Evolutionary conservation across 768 basidiomycete species (phyloP).

Genomic region (Boletus sp.): DNA sequence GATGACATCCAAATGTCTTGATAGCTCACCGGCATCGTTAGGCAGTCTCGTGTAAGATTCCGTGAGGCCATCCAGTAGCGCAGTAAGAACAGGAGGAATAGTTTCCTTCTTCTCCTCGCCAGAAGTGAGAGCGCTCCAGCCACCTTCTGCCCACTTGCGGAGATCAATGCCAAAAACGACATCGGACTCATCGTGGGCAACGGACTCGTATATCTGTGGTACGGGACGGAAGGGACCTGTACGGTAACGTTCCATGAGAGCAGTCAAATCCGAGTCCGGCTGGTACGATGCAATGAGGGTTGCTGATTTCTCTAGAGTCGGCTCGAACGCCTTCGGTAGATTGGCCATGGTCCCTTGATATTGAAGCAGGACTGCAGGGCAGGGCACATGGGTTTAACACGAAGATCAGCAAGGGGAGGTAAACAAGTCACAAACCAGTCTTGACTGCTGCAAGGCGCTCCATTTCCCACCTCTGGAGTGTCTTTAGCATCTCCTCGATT

Average conservation of each 20-base stretch:
- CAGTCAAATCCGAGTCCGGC: slow-evolving; percentile 82
- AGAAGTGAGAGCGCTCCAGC: slow-evolving; percentile 57
- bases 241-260: slow-evolving; percentile 87
- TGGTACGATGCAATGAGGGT: slow-evolving; percentile 81
- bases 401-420: not conserved
- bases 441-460: slow-evolving; percentile 83
- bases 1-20: not conserved
- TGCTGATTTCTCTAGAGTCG: slow-evolving; percentile 63
- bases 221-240: slow-evolving; percentile 90
- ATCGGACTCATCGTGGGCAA: slow-evolving; percentile 78
- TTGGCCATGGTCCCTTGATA: slow-evolving; percentile 79
- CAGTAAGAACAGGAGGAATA: slow-evolving; percentile 71
- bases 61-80: slow-evolving; percentile 59
- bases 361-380: slow-evolving; percentile 65
- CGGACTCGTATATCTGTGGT: slow-evolving; percentile 82
- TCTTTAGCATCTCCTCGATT: slow-evolving; percentile 78
- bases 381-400: not conserved
- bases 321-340: slow-evolving; percentile 63
- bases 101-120: slow-evolving; percentile 58
- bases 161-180: slow-evolving; percentile 91
- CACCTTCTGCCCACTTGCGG: slow-evolving; percentile 85
- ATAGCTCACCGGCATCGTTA: slow-evolving; percentile 57
- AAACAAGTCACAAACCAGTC: slow-evolving; percentile 50
- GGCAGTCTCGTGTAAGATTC: slow-evolving; percentile 60
- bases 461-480: slow-evolving; percentile 79